Percentiles rank a stretch among this genome's conserved stretches.
Evolutionary conservation across 2,329 filamentous ascomycete genomes (phyloP).

Genomic region (Cadophora gregata): DNA sequence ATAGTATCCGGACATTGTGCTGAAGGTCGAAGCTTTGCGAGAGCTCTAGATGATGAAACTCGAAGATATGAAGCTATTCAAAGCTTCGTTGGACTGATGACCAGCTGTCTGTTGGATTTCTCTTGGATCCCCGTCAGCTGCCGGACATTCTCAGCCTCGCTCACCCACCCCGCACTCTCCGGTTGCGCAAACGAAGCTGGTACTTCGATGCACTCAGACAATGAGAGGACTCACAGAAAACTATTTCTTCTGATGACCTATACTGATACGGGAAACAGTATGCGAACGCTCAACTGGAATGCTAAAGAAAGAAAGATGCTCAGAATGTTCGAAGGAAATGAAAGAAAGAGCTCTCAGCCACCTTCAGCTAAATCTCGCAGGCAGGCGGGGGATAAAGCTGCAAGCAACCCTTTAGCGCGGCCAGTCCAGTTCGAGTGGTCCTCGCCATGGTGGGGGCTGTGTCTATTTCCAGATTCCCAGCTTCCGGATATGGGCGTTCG

Average conservation of each 20-base stretch:
- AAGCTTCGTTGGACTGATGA: constrained; percentile 19
- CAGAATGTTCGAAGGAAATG: neutral
- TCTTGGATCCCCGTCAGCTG: constrained; percentile 20
- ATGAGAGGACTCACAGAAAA: neutral
- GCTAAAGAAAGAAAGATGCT: neutral
- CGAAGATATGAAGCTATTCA: constrained; percentile 21
- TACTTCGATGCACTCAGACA: neutral
- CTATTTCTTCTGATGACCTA: neutral
- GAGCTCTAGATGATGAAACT: neutral
- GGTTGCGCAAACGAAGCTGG: neutral
- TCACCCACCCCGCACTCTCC: constrained; percentile 16
- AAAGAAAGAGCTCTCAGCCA: constrained; percentile 20
- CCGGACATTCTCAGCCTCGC: constrained; percentile 20
- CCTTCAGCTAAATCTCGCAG: constrained; percentile 17
- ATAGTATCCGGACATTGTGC: constrained; percentile 43
- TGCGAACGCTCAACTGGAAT: neutral
- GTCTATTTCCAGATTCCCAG: constrained; percentile 36
- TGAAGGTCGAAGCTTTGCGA: constrained; percentile 8
- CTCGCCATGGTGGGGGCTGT: constrained; percentile 32
- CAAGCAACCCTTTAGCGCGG: constrained; percentile 27
- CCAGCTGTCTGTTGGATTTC: constrained; percentile 13
- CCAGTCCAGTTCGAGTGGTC: constrained; percentile 11
- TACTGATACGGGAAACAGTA: neutral
- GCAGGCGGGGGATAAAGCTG: constrained; percentile 15
- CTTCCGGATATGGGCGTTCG: constrained; percentile 21